Percentiles rank a stretch among this genome's conserved stretches.
Conservation (phyloP, 1,284 basidiomycete species). For the Thecaphora thlaspeos region DNA sequence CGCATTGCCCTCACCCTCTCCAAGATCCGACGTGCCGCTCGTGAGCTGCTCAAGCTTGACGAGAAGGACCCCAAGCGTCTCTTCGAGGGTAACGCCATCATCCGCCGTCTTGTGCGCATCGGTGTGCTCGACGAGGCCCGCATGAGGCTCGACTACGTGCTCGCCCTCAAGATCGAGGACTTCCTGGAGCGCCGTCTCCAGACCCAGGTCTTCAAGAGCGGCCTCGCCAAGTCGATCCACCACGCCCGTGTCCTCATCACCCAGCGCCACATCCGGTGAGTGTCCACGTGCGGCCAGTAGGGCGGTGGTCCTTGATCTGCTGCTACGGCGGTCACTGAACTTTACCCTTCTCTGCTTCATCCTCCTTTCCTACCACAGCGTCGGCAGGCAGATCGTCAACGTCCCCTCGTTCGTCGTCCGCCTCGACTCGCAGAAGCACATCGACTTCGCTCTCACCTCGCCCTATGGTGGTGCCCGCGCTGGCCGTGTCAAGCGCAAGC, state of each 20-base stretch:
- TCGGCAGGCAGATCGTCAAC: conserved; percentile 99
- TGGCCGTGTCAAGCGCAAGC: conserved; percentile 99
- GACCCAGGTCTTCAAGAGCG: conserved; percentile 99
- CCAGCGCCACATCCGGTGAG: conserved; percentile 91
- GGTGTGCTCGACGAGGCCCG: conserved; percentile 98
- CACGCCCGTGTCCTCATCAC: conserved; percentile 97
- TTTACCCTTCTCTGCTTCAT: neutral
- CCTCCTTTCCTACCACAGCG: conserved; percentile 60
- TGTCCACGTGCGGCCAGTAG: too few species aligned
- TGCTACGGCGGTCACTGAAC: too few species aligned
- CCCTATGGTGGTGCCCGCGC: conserved; percentile 96
- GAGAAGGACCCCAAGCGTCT: conserved; percentile 99
- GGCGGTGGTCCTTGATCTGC: too few species aligned
- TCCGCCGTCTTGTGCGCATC: conserved; percentile 97
- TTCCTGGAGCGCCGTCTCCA: conserved; percentile 99
- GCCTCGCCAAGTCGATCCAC: conserved; percentile 96
- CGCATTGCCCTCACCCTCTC: conserved; percentile 92
- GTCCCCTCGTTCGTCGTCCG: conserved; percentile 97
- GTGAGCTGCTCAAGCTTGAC: conserved; percentile 99
- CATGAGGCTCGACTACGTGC: conserved; percentile 89
- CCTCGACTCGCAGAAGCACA: conserved; percentile 69
- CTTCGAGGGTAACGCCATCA: conserved; percentile 98
- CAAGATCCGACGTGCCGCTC: conserved; percentile 99
- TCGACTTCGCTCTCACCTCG: conserved; percentile 96
- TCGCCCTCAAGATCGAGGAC: conserved; percentile 98